Evolutionary conservation across 495 filamentous ascomycete species (phyloP), one percentile per base, ranked within the genome.

Genomic region (Clohesyomyces aquaticus): DNA sequence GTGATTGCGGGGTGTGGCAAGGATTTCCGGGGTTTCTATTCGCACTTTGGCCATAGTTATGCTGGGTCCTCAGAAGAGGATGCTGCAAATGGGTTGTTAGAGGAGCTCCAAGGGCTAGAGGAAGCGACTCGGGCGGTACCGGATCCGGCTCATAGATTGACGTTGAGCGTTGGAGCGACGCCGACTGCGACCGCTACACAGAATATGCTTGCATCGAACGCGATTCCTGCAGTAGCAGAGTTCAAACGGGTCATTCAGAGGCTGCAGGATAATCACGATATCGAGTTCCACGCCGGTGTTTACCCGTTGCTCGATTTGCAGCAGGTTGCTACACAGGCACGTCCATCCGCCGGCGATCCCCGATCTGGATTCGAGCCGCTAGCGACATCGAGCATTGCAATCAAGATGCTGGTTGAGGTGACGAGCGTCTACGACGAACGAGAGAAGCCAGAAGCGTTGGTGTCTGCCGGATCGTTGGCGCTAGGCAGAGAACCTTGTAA

Each of bases 11-110:
- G 77, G 2, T 77, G 80, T 1, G 63, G 71, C 0, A 69, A 80
- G 0, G 63, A 70, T 0, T 73, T 94, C 2, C 72, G 82, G 16
- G 91, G 91, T 0, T 70, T 93, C 18, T 96, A 95, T 74, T 83
- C 81, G n/a, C 91, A 95, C 72, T 87, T 87, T 3, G 90, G 91
- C 3, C 83, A 90, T 57, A 89, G 85, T 28, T 95, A 96, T 73
- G 71, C 68, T 19, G 77, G 73, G 1, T 80, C 74, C 23, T 77
- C 77, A 0, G 75, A 81, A 9, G 69, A 73, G 4, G 79, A 83
- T 48, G 87, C 89, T 6, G 78, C 91, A 74, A 62, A 74, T 0
- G 76, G 82, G 49, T 72, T 95, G 11, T 74, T 73, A 3, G 74
- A 69, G 10, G 91, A 95, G 78, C 81, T 95, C 55, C 71, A 75